Percentiles rank a stretch among this genome's conserved stretches.
These are phyloP conservation scores for Cicer arietinum DNA, from an alignment of 306 rosid genomes.

Conservation along the genomic window DNA sequence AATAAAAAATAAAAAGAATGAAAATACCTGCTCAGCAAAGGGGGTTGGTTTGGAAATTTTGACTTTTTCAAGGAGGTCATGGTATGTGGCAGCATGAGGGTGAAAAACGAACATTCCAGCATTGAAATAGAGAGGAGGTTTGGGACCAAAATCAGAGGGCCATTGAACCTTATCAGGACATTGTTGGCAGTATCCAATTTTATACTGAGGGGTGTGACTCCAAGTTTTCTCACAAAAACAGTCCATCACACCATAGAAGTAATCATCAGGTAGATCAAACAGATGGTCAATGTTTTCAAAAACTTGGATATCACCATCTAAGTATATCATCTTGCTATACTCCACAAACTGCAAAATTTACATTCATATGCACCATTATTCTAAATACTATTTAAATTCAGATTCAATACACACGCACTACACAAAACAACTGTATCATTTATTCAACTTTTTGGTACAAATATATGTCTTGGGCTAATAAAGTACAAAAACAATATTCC, in stretches of 20 bases:
- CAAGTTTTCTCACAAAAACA: conserved; percentile 80
- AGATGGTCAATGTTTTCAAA: conserved; percentile 71
- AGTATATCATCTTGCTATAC: conserved; percentile 75
- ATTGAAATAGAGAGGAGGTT: conserved; percentile 80
- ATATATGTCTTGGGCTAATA: background rate
- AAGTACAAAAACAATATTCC: background rate
- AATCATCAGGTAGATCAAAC: conserved; percentile 60
- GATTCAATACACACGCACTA: too few relatives aligned
- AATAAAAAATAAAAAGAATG: too few relatives aligned
- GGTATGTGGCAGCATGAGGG: conserved; percentile 59
- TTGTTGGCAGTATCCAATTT: conserved; percentile 79
- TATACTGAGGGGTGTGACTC: conserved; percentile 66
- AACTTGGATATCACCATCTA: conserved; percentile 84
- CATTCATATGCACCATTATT: background rate
- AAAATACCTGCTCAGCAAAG: conserved; percentile 78
- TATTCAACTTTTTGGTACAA: background rate
- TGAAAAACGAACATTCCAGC: conserved; percentile 82
- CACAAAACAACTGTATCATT: too few relatives aligned
- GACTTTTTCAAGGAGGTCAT: conserved; percentile 55
- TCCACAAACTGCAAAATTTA: conserved; percentile 68
- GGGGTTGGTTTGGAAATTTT: conserved; percentile 59
- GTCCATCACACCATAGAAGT: conserved; percentile 81
- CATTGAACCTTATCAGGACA: conserved; percentile 71
- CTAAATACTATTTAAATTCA: too few relatives aligned
- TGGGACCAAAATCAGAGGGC: conserved; percentile 63